Percentiles rank a stretch among this genome's conserved stretches.
These are phyloP conservation scores for Elasticomyces elasticus DNA, from an alignment of 495 filamentous ascomycete genomes.

Conservation along the genomic window DNA sequence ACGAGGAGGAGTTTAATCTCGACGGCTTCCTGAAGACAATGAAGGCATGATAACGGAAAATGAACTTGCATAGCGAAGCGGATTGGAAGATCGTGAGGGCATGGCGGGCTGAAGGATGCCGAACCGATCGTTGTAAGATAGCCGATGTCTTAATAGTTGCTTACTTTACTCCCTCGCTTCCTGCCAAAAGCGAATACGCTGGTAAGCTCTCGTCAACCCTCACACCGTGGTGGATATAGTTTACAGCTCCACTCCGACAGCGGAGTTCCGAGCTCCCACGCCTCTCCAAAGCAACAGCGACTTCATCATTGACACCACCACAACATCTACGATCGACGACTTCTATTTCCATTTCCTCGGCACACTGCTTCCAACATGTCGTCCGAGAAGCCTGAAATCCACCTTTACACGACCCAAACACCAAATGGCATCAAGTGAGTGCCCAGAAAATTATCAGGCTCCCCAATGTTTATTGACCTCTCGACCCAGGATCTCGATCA, in stretches of 20 bases:
- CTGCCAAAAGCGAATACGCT: too few relatives aligned
- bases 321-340: background rate
- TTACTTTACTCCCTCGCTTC: too few relatives aligned
- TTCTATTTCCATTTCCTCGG: background rate
- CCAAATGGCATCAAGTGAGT: constrained; percentile 60
- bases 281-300: too few relatives aligned
- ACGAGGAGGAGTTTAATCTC: constrained; percentile 93
- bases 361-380: background rate
- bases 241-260: too few relatives aligned
- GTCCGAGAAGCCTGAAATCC: constrained; percentile 39
- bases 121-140: background rate
- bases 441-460: background rate
- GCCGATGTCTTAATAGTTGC: too few relatives aligned
- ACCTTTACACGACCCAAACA: constrained; percentile 44
- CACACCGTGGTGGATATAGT: too few relatives aligned
- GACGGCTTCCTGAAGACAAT: constrained; percentile 86
- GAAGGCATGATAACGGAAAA: constrained; percentile 37
- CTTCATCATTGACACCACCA: background rate
- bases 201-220: too few relatives aligned
- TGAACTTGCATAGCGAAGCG: background rate
- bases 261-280: too few relatives aligned
- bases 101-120: background rate
- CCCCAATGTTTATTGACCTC: background rate
- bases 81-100: background rate
- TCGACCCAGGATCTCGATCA: constrained; percentile 52